phyloP scores from a whole-genome alignment of 1,284 basidiomycete genomes.

The Boletus hoseneyae region DNA sequence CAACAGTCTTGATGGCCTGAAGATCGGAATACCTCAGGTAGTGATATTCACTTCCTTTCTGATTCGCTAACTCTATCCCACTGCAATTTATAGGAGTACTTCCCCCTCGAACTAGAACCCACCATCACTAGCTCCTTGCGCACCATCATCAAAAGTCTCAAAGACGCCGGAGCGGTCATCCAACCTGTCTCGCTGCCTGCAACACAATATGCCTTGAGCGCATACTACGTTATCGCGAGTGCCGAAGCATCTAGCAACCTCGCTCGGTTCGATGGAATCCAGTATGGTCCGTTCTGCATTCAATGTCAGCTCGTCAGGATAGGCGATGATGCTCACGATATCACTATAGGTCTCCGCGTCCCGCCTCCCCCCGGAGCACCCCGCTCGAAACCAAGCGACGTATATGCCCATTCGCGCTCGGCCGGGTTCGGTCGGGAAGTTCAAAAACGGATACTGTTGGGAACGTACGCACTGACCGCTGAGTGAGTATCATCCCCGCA shows the following conservation, averaged over 20 bases:
- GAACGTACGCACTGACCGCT: slow-evolving; percentile 88
- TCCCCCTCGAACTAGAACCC: slow-evolving; percentile 66
- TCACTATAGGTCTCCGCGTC: slow-evolving; percentile 47
- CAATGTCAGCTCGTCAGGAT: not conserved
- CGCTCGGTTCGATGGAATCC: slow-evolving; percentile 85
- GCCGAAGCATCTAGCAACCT: slow-evolving; percentile 95
- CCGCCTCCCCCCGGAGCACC: slow-evolving; percentile 42
- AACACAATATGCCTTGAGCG: slow-evolving; percentile 78
- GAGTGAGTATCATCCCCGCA: slow-evolving; percentile 56
- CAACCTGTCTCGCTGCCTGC: slow-evolving; percentile 77
- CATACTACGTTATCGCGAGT: slow-evolving; percentile 93
- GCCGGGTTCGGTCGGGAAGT: slow-evolving; percentile 84
- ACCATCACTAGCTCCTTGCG: slow-evolving; percentile 49
- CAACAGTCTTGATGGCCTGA: slow-evolving; percentile 38
- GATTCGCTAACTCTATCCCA: not conserved
- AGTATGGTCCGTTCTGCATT: slow-evolving; percentile 48
- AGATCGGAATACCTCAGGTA: slow-evolving; percentile 62
- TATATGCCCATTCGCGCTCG: slow-evolving; percentile 61
- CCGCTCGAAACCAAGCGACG: slow-evolving; percentile 42
- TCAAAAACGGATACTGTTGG: slow-evolving; percentile 84
- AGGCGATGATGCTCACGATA: not conserved
- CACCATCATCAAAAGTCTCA: slow-evolving; percentile 47
- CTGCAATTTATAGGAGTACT: slow-evolving; percentile 61
- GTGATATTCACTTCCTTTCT: not conserved
- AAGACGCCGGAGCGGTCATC: slow-evolving; percentile 63